Percentiles rank a stretch among this genome's conserved stretches.
These are phyloP conservation scores for Vitis vinifera DNA, from an alignment of 164 flowering plant genomes.

Conservation along the genomic window DNA sequence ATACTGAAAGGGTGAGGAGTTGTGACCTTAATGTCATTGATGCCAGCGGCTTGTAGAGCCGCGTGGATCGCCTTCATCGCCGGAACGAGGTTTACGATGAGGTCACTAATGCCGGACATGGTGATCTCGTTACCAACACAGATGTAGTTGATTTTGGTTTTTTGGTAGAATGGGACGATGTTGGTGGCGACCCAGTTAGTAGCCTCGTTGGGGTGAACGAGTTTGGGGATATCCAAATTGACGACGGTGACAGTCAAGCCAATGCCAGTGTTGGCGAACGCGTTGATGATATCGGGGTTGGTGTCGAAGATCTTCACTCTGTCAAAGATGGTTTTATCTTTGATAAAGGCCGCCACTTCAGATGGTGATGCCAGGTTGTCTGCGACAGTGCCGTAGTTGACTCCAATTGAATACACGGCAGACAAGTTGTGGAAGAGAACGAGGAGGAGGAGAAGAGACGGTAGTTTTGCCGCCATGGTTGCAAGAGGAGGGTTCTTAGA, in stretches of 20 bases:
- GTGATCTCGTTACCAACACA: conserved; percentile 52
- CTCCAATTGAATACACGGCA: conserved; percentile 37
- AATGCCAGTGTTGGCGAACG: conserved; percentile 46
- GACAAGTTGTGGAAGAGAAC: conserved; percentile 11
- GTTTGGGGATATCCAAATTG: conserved; percentile 40
- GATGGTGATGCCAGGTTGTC: conserved; percentile 54
- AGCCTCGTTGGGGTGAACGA: conserved; percentile 38
- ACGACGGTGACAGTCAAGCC: conserved; percentile 36
- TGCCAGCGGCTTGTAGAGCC: conserved; percentile 30
- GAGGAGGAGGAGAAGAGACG: conserved; percentile 5
- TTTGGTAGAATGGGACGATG: conserved; percentile 36
- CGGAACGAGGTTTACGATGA: conserved; percentile 36
- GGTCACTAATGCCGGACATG: conserved; percentile 28
- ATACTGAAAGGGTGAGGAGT: conserved; percentile 46
- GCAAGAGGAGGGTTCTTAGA: too few relatives aligned
- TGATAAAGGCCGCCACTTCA: conserved; percentile 44
- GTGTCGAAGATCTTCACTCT: conserved; percentile 48
- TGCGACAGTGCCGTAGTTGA: conserved; percentile 55
- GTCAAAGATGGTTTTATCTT: conserved; percentile 39
- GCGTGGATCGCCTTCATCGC: conserved; percentile 38
- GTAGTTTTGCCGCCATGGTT: conserved; percentile 4
- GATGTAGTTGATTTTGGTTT: conserved; percentile 28
- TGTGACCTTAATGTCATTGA: conserved; percentile 28
- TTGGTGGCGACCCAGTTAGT: conserved; percentile 37
- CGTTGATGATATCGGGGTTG: conserved; percentile 45